Evolutionary conservation across 768 basidiomycete genomes (phyloP).

Genomic region (Lactarius hengduanensis): DNA sequence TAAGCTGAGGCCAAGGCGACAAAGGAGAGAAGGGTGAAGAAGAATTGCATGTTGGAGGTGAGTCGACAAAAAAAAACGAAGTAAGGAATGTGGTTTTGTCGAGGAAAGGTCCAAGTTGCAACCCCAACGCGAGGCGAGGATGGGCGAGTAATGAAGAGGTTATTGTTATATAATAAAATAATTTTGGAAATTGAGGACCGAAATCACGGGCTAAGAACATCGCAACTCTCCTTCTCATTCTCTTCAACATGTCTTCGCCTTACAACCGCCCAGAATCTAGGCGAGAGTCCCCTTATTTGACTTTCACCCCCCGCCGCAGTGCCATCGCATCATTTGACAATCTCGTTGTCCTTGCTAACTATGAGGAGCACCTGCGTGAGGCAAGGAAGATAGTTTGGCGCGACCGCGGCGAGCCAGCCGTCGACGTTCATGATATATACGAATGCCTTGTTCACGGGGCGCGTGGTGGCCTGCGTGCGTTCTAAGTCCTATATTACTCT

Average conservation of each 20-base stretch:
- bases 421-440: slow-evolving; percentile 58
- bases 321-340: slow-evolving; percentile 81
- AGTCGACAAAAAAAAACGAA: slow-evolving; percentile 12
- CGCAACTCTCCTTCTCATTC: neutral
- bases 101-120: neutral
- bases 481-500: slow-evolving; percentile 2
- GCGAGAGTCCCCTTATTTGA: slow-evolving; percentile 42
- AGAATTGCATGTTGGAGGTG: slow-evolving; percentile 42
- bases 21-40: slow-evolving; percentile 44
- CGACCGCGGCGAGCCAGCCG: slow-evolving; percentile 73
- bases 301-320: slow-evolving; percentile 48
- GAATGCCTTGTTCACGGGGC: slow-evolving; percentile 71
- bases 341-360: slow-evolving; percentile 79
- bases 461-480: slow-evolving; percentile 69
- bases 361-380: slow-evolving; percentile 69
- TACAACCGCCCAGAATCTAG: slow-evolving; percentile 16
- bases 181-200: neutral
- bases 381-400: slow-evolving; percentile 83
- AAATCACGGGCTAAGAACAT: neutral
- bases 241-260: slow-evolving; percentile 1
- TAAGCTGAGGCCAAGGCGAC: slow-evolving; percentile 59
- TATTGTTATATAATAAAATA: neutral
- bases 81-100: slow-evolving; percentile 24
- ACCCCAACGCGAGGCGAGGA: neutral
- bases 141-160: neutral